Base-by-base conservation (phyloP, 2,329 filamentous ascomycete genomes). In the Colletotrichum sp. region DNA sequence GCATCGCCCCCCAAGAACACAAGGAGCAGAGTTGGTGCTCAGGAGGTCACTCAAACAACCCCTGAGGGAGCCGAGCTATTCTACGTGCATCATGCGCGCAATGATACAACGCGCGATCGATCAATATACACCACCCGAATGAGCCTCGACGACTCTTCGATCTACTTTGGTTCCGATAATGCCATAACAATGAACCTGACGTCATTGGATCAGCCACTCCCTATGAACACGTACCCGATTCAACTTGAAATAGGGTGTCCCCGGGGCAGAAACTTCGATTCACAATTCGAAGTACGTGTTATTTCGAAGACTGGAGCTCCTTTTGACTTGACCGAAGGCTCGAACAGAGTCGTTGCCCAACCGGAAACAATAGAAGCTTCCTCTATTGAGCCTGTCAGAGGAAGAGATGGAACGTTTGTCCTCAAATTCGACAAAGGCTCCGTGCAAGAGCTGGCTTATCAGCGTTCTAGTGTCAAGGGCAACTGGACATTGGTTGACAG, bases 71-170 rank as follows among this genome's bases (percentile, higher is more conserved):
- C 82, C 5, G 83, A 84, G 78, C 79, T 84, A 0, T 84, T 84
- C 36, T 84, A 84, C 52, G 79, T 84, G 0, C 83, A 84, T 28
- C 83, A 84, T 66, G 83, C 77, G 5, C 80, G 83, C 8, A 84
- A 84, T 21, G 77, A 77, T 61, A 84, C 83, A 5, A 73, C 77
- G 1, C 71, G 58, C 1, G 77, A 71, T 55, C 78, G 83, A 2
- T 81, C 82, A 4, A 78, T 84, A 26, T 84, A 83, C 72, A 82
- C 82, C 0, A 84, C 83, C 6, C 81, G 83, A 18, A 80, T 84
- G 81, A 78, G 52, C 5, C 78, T 84, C 2, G 67, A 81, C 21
- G 75, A 79, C 2, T 72, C 74, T 4, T 77, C 71, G 5, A 64
- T 81, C 3, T 78, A 77, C 30, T 77, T 82, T 10, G 82, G 82